phyloP scores from a whole-genome alignment of 208 protist species.

The Borovskyia barvae region DNA sequence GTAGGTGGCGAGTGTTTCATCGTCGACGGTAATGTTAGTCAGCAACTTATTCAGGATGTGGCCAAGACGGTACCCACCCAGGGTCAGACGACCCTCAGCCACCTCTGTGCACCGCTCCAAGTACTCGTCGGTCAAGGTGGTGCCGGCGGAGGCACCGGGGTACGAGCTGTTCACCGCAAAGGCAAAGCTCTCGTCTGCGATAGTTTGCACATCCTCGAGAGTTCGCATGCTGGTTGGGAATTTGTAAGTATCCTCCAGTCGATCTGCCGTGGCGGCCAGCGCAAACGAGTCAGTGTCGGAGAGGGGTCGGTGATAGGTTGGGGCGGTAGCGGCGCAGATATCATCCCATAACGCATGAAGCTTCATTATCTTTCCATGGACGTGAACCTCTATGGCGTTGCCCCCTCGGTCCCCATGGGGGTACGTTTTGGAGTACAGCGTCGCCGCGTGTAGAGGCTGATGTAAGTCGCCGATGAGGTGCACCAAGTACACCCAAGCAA shows the following conservation, averaged over 20 bases:
- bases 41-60: constrained; percentile 60
- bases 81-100: constrained; percentile 52
- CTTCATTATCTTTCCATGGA: constrained; percentile 26
- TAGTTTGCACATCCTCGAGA: constrained; percentile 18
- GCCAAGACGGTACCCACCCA: constrained; percentile 72
- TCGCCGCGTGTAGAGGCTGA: constrained; percentile 74
- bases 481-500: constrained; percentile 70
- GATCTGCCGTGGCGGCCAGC: constrained; percentile 39
- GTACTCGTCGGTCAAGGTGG: constrained; percentile 40
- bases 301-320: constrained; percentile 43
- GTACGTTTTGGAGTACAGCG: constrained; percentile 35
- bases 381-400: constrained; percentile 46
- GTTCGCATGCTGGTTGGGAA: constrained; percentile 21
- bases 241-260: constrained; percentile 62
- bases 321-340: constrained; percentile 41
- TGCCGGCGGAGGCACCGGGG: constrained; percentile 28
- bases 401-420: constrained; percentile 75
- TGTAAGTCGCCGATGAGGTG: constrained; percentile 88
- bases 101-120: constrained; percentile 39
- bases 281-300: constrained; percentile 27
- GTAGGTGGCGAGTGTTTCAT: not conserved
- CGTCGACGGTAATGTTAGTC: constrained; percentile 19
- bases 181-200: constrained; percentile 60
- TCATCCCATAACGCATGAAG: constrained; percentile 86
- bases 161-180: constrained; percentile 75